Conservation (phyloP, 108 stramenopile genomes). For the Poteriospumella lacustris region DNA sequence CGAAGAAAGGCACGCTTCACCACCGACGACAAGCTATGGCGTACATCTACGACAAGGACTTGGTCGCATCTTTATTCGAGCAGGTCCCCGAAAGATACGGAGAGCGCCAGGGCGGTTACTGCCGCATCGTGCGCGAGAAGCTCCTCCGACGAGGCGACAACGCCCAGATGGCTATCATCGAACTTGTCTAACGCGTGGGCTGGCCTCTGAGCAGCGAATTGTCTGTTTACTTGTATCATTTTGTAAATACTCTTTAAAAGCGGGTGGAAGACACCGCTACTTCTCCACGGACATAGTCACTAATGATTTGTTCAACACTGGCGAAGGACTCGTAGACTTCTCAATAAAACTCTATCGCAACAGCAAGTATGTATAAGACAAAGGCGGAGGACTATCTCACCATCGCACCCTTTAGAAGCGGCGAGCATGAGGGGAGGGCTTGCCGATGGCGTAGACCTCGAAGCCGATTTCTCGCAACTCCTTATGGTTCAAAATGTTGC, state of each 20-base stretch:
- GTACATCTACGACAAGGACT: conserved; percentile 91
- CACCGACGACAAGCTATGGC: conserved; percentile 79
- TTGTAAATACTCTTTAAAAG: too few species aligned
- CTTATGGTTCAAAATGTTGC: conserved; percentile 81
- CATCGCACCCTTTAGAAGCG: neutral
- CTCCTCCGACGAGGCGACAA: conserved; percentile 89
- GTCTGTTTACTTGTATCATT: too few species aligned
- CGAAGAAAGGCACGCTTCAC: conserved; percentile 85
- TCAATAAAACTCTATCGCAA: too few species aligned
- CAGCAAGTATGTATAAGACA: too few species aligned
- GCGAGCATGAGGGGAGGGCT: conserved; percentile 29
- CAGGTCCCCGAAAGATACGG: conserved; percentile 83
- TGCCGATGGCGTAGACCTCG: conserved; percentile 62
- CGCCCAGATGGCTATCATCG: conserved; percentile 91
- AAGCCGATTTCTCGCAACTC: conserved; percentile 89
- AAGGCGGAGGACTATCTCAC: too few species aligned
- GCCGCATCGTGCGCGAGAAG: conserved; percentile 75
- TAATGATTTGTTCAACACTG: too few species aligned
- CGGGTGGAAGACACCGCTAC: too few species aligned
- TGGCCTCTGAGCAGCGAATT: too few species aligned
- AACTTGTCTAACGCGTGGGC: conserved; percentile 83
- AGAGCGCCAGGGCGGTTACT: conserved; percentile 68
- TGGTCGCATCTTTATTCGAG: conserved; percentile 90
- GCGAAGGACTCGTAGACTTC: too few species aligned
- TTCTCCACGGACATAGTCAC: too few species aligned